Evolutionary conservation across 768 basidiomycete species (phyloP), one percentile per base, ranked within the genome.

Genomic region (Candolleomyces aberdarensis): DNA sequence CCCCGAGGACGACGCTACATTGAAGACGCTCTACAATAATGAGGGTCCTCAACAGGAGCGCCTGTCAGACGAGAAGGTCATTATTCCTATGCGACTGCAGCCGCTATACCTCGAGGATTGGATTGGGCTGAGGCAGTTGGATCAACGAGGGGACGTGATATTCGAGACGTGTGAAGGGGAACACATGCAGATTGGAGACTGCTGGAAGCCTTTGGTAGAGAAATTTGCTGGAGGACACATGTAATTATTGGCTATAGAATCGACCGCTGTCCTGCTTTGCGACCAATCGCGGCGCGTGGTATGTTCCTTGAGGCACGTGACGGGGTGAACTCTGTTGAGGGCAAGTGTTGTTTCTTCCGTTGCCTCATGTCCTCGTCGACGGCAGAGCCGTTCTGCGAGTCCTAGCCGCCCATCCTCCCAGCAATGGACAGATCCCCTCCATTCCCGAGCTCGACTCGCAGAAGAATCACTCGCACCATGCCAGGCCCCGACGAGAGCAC

Each of bases 51-150:
- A 48, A 58, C 15, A 47, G 43, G 36, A 36, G 32, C 55, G 11
- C 11, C 36, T 57, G 29, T 49, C 53, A 20, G 39, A 14, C 3
- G 64, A 59, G n/a, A 63, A 32, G 6, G 63, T 59, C 1, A 79
- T 91, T 48, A 74, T 94, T 31, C 86, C 90, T 1, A 89, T 95
- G 90, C 82, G 78, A 40, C 70, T 70, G 56, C 92, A 94, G 61
- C 85, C 84, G 10, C 71, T 95, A 22, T 95, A 94, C 70, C 67
- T 68, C 8, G 85, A 92, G 65, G 88, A 95, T 69, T 91, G 89
- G 89, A 89, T 94, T 56, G 93, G 93, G 4, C 72, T 95, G 57
- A 82, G 85, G 32, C 68, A 75, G 60, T 76, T 95, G 63, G 91
- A 95, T 69, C 80, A 92, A 65, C 75, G 79, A 20, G 88, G 84